Percentiles rank a stretch among this genome's conserved stretches.
Conservation (phyloP, 1,284 basidiomycete genomes). For the Wallemia mellicola region DNA sequence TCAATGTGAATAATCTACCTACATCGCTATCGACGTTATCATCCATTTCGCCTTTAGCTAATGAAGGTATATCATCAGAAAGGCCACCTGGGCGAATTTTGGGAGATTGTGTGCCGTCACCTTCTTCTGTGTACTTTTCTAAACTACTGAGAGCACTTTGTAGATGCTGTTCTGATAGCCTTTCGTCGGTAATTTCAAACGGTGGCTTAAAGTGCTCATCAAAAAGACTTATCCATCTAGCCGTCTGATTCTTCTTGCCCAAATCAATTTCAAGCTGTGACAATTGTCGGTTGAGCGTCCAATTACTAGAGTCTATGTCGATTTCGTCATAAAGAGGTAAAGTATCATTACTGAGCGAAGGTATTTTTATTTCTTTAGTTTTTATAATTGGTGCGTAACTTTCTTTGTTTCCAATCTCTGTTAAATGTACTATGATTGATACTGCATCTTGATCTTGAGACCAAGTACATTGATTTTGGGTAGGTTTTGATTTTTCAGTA, state of each 20-base stretch:
- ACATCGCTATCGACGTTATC: slow-evolving; percentile 44
- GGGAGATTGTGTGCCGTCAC: background rate
- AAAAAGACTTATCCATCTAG: background rate
- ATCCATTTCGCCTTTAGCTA: slow-evolving; percentile 52
- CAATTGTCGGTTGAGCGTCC: background rate
- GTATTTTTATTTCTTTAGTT: background rate
- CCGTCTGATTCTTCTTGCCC: background rate
- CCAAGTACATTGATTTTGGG: background rate
- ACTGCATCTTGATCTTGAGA: background rate
- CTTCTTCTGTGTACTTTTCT: background rate
- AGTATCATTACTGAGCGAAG: background rate
- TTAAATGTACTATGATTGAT: background rate
- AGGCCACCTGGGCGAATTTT: background rate
- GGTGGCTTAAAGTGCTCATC: background rate
- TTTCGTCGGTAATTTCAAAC: background rate
- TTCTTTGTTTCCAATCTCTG: background rate
- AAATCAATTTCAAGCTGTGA: background rate
- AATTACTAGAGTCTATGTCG: background rate
- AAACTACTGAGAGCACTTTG: background rate
- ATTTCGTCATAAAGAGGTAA: background rate
- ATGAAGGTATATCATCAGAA: slow-evolving; percentile 33
- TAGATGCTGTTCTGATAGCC: background rate
- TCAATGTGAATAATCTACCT: slow-evolving; percentile 28
- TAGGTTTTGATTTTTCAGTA: background rate
- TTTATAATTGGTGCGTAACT: background rate